These are phyloP conservation scores for Gossypium australe DNA, from an alignment of 345 rosid species.

Conservation along the genomic window DNA sequence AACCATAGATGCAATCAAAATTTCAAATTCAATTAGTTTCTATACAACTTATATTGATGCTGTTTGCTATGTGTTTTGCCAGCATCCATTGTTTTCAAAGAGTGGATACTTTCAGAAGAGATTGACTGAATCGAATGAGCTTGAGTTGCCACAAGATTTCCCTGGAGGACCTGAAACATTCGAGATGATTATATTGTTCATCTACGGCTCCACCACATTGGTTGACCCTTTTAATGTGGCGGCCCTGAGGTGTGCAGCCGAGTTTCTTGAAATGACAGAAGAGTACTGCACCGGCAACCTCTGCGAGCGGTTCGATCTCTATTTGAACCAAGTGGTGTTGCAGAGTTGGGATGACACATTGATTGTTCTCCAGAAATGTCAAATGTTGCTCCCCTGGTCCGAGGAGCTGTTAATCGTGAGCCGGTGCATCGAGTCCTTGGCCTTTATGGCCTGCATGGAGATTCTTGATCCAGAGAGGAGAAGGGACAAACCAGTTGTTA, in stretches of 20 bases:
- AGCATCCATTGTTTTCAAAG: constrained; percentile 55
- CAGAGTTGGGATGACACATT: constrained; percentile 78
- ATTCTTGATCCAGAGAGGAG: constrained; percentile 80
- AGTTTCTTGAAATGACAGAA: constrained; percentile 71
- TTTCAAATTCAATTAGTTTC: background rate
- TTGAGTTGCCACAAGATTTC: constrained; percentile 52
- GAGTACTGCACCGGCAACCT: constrained; percentile 52
- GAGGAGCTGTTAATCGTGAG: constrained; percentile 66
- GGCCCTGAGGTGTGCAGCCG: constrained; percentile 67
- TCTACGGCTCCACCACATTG: constrained; percentile 61
- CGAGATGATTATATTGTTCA: constrained; percentile 57
- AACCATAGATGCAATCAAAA: background rate
- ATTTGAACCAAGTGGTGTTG: constrained; percentile 70
- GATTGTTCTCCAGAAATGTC: constrained; percentile 62
- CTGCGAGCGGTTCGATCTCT: constrained; percentile 63
- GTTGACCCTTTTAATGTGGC: constrained; percentile 69
- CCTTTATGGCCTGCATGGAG: constrained; percentile 89
- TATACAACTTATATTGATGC: background rate
- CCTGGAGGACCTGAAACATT: constrained; percentile 80
- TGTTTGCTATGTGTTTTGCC: constrained; percentile 20
- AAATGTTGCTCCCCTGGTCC: constrained; percentile 44
- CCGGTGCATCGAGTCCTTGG: constrained; percentile 73
- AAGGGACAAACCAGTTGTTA: constrained; percentile 48
- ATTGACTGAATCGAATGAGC: constrained; percentile 35
- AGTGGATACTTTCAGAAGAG: constrained; percentile 67